Base-by-base conservation (phyloP, 2,329 filamentous ascomycete genomes). In the Exophiala xenobiotica region DNA sequence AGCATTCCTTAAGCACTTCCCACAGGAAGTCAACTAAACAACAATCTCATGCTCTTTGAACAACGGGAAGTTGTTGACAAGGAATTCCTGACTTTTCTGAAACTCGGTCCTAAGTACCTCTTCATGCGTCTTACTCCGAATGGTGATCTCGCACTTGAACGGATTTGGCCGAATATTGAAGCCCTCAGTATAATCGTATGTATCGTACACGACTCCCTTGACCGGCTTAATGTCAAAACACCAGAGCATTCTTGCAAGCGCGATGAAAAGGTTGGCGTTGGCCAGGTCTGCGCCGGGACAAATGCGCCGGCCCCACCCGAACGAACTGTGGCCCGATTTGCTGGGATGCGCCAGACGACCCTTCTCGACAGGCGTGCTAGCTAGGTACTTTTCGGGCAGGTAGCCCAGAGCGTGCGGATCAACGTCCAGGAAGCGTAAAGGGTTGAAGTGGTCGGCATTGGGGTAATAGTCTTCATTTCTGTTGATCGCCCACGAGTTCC, bases 211-310 rank as follows among this genome's bases (percentile, higher is more conserved):
- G 20, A 38, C 43, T 18, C 49, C 54, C 26, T 56, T 56, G 22
- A 46, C 22, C 11, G 57, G 54, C 6, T 20, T 18, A 37, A 81
- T 67, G 45, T 79, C 77, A 3, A 78, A 78, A 2, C 78, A 78
- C 47, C 78, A 71, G 51, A 83, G 76, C 73, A 82, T 78, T 24
- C 79, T 67, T 0, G 77, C 74, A 51, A 82, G 78, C n/a, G 79
- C 79, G 53, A 82, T 77, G 60, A 80, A 59, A 66, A 75, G 46
- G 64, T 65, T 66, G 22, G 67, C 65, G 1, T 49, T 54, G 4
- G 53, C 56, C 14, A 61, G 50, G 48, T 62, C 53, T 22, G 60
- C 54, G 9, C 62, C 62, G 11, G 59, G 60, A 48, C 62, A 64
- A 29, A 56, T 56, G 27, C 62, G 57, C 11, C 59, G 49, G 38